Evolutionary conservation across 305 asterid genomes (phyloP).

Genomic region (Rubia tinctorum): DNA sequence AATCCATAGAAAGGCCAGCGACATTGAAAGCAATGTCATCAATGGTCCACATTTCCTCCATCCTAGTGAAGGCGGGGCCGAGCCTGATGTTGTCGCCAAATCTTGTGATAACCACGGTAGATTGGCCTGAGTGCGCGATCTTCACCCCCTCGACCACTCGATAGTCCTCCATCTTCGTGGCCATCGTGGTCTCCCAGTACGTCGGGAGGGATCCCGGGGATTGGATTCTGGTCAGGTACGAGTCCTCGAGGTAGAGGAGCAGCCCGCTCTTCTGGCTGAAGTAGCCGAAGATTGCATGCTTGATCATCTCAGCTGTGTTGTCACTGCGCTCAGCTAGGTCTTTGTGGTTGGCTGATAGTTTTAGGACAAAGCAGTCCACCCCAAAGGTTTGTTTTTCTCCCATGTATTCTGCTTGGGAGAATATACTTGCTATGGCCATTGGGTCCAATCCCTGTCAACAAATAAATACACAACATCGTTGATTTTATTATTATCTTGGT

Average conservation of each 20-base stretch:
- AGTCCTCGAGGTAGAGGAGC: constrained; percentile 66
- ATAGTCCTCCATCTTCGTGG: constrained; percentile 66
- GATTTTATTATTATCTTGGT: not conserved
- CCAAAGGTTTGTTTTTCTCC: constrained; percentile 62
- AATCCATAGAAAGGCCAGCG: constrained; percentile 65
- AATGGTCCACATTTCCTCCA: constrained; percentile 74
- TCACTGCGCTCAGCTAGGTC: constrained; percentile 72
- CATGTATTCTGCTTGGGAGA: constrained; percentile 69
- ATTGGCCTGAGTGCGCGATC: constrained; percentile 72
- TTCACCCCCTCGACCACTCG: constrained; percentile 59
- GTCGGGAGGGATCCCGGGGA: constrained; percentile 67
- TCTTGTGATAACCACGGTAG: constrained; percentile 58
- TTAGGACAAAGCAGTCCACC: constrained; percentile 71
- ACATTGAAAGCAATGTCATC: constrained; percentile 77
- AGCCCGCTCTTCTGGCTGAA: constrained; percentile 78
- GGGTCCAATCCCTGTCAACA: constrained; percentile 67
- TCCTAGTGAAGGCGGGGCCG: constrained; percentile 61
- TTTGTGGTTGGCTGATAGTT: constrained; percentile 51
- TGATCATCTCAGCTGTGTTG: constrained; percentile 81
- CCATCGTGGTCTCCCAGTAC: constrained; percentile 80
- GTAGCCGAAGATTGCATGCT: constrained; percentile 65
- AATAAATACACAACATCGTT: not conserved
- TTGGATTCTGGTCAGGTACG: constrained; percentile 71
- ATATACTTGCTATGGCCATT: constrained; percentile 51
- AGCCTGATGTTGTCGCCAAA: constrained; percentile 64